Evolutionary conservation across 169 alveolate species (phyloP).

Genomic region (Cryptosporidium ryanae): DNA sequence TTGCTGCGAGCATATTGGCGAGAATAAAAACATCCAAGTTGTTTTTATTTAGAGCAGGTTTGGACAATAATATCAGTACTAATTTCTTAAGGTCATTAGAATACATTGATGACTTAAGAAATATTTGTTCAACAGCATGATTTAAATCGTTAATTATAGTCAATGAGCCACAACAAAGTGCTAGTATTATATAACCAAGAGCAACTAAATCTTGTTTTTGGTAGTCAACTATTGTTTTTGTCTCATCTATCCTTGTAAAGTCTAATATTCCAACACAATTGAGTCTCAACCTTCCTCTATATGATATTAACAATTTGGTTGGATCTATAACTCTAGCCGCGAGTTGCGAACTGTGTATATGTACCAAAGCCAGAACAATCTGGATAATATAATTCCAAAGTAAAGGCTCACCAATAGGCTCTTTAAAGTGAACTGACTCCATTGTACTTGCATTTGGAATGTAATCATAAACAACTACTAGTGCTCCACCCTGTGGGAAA

Average conservation of each 20-base stretch:
- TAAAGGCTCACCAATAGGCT: slow-evolving; percentile 72
- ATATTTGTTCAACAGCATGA: slow-evolving; percentile 70
- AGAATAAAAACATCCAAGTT: slow-evolving; percentile 67
- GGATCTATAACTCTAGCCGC: slow-evolving; percentile 74
- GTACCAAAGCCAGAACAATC: slow-evolving; percentile 66
- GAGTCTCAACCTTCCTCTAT: slow-evolving; percentile 65
- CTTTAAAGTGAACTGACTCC: slow-evolving; percentile 74
- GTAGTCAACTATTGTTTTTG: slow-evolving; percentile 58
- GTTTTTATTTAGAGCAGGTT: slow-evolving; percentile 65
- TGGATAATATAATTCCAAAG: slow-evolving; percentile 70
- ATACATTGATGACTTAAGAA: slow-evolving; percentile 54
- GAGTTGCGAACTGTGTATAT: slow-evolving; percentile 65
- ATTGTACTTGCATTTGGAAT: slow-evolving; percentile 74
- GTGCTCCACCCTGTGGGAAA: slow-evolving; percentile 34
- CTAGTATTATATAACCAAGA: slow-evolving; percentile 55
- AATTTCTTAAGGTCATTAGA: slow-evolving; percentile 66
- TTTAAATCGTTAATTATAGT: slow-evolving; percentile 61
- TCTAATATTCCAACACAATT: slow-evolving; percentile 70
- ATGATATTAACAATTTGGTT: slow-evolving; percentile 56
- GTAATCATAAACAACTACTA: slow-evolving; percentile 55
- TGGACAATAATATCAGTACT: slow-evolving; percentile 56
- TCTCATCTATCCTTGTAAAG: slow-evolving; percentile 52
- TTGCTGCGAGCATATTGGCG: slow-evolving; percentile 73
- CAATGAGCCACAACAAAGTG: slow-evolving; percentile 64
- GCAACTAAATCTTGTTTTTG: slow-evolving; percentile 73